Percentiles rank a stretch among this genome's conserved stretches.
These are phyloP conservation scores for Apium graveolens DNA, from an alignment of 129 eudicot species.

Conservation along the genomic window DNA sequence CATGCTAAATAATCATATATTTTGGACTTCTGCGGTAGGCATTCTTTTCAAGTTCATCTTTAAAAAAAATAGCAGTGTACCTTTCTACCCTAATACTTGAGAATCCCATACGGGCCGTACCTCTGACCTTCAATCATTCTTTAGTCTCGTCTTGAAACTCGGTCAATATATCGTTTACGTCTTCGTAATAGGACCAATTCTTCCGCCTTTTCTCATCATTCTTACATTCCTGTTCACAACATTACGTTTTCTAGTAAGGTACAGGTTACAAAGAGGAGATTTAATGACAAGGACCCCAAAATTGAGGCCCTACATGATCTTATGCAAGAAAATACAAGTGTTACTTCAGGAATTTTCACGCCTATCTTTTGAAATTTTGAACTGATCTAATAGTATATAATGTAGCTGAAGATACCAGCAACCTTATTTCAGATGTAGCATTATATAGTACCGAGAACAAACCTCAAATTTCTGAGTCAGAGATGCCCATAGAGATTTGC, in stretches of 20 bases:
- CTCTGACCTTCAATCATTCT: constrained; percentile 24
- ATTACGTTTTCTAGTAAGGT: background rate
- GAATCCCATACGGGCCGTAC: background rate
- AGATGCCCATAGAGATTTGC: constrained; percentile 94
- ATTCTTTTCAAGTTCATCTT: background rate
- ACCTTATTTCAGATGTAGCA: background rate
- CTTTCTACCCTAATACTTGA: background rate
- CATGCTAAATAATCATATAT: no score
- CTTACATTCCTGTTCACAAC: constrained; percentile 63
- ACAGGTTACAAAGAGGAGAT: background rate
- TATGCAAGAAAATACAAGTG: background rate
- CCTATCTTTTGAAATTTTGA: background rate
- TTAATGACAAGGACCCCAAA: background rate
- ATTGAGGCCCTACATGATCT: background rate
- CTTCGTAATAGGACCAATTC: constrained; percentile 72
- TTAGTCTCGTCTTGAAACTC: constrained; percentile 28
- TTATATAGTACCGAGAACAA: constrained; percentile 17
- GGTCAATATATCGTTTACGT: constrained; percentile 50
- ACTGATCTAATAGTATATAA: background rate
- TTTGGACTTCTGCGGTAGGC: background rate
- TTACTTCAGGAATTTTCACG: background rate
- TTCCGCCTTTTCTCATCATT: constrained; percentile 38
- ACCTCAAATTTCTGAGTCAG: constrained; percentile 91
- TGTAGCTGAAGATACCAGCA: background rate
- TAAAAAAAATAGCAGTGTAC: background rate